Base-by-base conservation (phyloP, 2,329 filamentous ascomycete species). In the Lachnellula willkommii region DNA sequence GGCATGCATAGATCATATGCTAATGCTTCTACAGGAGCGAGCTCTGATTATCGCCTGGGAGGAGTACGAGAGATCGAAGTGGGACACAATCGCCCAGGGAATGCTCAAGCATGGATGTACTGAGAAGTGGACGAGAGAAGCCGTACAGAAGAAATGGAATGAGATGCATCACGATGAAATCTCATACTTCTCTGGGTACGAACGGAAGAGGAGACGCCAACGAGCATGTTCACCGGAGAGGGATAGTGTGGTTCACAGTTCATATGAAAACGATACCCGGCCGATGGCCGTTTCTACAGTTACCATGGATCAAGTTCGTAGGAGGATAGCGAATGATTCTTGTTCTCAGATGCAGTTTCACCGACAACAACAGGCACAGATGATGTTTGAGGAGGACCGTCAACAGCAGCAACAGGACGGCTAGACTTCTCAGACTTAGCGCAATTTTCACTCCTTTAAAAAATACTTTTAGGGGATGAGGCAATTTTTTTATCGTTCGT, bases 81-180 rank as follows among this genome's bases (percentile, higher is more conserved):
- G 69, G 69, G 65, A 68, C 15, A 54, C 62, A 28, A 66, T 71
- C 28, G 63, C 68, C 5, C 61, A 61, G 53, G 62, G 63, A 26
- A 71, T 72, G 69, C 49, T 65, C 12, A 69, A 67, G 48, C 61
- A 68, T 59, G 70, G 69, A 15, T 64, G 65, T 43, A 60, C 63
- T 39, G 64, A 69, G 42, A 69, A 67, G 53, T 71, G 70, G 61
- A 66, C 68, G 3, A 65, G 64, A n/a, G 65, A 66, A 35, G 66
- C 66, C 4, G 66, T 68, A 7, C 65, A 70, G 54, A 68, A 64
- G 52, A 71, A 70, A 42, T 72, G 65, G 64, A 63, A 65, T 24
- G 68, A 71, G 54, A 57, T 70, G 42, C 62, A 65, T 47, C 54
- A 52, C 6, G 28, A 54, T 12, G 42, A 39, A 20, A 48, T 50